Base-by-base conservation (phyloP, 75 land plant species). In the Picea glauca region DNA sequence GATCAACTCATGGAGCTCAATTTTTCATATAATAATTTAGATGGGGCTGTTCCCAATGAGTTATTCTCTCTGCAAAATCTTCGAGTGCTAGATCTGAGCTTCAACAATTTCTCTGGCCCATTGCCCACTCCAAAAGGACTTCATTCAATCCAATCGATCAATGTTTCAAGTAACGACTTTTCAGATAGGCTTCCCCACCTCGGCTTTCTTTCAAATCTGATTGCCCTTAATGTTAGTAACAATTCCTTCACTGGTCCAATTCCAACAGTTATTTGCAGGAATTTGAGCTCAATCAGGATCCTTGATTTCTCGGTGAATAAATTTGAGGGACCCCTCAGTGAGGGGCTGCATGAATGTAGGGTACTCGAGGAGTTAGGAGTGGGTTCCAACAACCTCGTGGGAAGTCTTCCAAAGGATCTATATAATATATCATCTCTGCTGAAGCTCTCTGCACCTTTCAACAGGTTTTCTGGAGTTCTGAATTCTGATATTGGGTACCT, bases 231-330 rank as follows among this genome's bases (percentile, higher is more conserved):
- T 74, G 78, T 80, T 23, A 83, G 90, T 77, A 83, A 84, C 68
- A 91, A 91, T 76, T 76, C 74, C 14, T 81, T 91, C 33, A 74
- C 80, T 23, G 93, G 89, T 26, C 46, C 60, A 9, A 75, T 91
- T 20, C 90, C 90, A 11, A 63, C 84, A 0, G 54, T 40, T 23
- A 63, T 82, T 14, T 88, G 88, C 82, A 46, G 30, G 11, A 33
- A 58, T 62, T 72, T 84, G 6, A 18, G 50, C 60, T 20, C 60
- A 15, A 6, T 89, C 62, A 77, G 20, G 60, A 7, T 64, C 13
- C 66, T 93, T 56, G 91, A 87, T 81, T 77, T 93, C 56, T 88
- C 89, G 18, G 0, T 38, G 80, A 93, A 93, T 62, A 43, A 66
- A 9, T 84, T 93, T 75, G 70, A 76, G 14, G 87, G 92, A 21